Percentiles rank a stretch among this genome's conserved stretches.
Conservation (phyloP, 73 alveolate species). For the Uronychia binucleata region DNA sequence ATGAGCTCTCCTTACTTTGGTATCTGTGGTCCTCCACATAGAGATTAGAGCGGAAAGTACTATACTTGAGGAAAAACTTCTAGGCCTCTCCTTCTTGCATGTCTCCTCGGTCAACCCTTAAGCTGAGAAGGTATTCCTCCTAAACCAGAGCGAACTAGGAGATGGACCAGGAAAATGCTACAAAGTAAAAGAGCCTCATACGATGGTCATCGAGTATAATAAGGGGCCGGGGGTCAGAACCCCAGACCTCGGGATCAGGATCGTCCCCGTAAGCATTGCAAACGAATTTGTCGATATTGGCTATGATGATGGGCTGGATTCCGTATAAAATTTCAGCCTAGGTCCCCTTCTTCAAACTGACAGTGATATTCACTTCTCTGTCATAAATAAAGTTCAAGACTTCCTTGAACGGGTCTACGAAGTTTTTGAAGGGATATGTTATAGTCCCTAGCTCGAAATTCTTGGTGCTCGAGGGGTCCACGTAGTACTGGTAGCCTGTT, state of each 20-base stretch:
- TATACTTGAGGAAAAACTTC: slow-evolving; percentile 31
- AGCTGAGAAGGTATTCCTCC: slow-evolving; percentile 7
- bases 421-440: slow-evolving; percentile 41
- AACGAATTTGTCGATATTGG: slow-evolving; percentile 17
- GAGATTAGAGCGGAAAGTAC: slow-evolving; percentile 19
- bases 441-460: slow-evolving; percentile 34
- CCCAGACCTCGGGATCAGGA: not conserved
- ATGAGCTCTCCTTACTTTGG: not conserved
- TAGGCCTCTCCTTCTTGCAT: slow-evolving; percentile 28
- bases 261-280: slow-evolving; percentile 19
- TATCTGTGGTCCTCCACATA: slow-evolving; percentile 11
- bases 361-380: slow-evolving; percentile 5
- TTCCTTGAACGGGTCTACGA: slow-evolving; percentile 44
- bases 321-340: slow-evolving; percentile 19
- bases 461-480: slow-evolving; percentile 24
- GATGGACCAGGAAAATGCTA: not conserved
- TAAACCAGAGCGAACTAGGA: slow-evolving; percentile 6
- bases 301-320: slow-evolving; percentile 30
- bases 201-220: not conserved
- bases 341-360: slow-evolving; percentile 34
- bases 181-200: not conserved
- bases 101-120: slow-evolving; percentile 39
- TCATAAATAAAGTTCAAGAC: slow-evolving; percentile 38
- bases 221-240: not conserved
- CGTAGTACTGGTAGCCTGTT: slow-evolving; percentile 18